Base-by-base conservation (phyloP, 2,329 filamentous ascomycete genomes). In the Fusarium robinianum region DNA sequence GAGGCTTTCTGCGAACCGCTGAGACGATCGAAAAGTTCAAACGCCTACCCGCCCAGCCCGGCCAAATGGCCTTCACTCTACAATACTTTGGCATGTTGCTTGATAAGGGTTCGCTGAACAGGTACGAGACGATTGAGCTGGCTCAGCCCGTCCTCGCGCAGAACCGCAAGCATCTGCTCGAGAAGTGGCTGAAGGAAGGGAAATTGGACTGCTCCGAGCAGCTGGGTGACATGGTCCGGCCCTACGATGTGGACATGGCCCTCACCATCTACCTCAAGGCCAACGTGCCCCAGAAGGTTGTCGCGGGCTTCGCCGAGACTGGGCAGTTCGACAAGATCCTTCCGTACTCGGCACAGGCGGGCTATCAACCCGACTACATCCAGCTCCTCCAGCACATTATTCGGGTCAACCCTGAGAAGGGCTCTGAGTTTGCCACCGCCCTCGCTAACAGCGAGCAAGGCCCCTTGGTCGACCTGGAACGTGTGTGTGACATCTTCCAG, bases 11-110 rank as follows among this genome's bases (percentile, higher is more conserved):
- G 41, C 88, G 94, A 57, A 97, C 92, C 3, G 80, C 89, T 15
- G 89, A 96, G 64, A 99, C 94, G 6, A 97, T 99, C 66, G 91
- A 96, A 72, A 85, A 88, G 60, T 95, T 99, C 75, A 97, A 97
- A 81, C 83, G 81, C 42, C 78, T 95, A 11, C 89, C 90, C 10
- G 81, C 85, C 50, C 83, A 88, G 58, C 85, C 85, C 22, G 89
- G 90, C 30, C 88, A 95, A 67, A 89, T 99, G 73, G 95, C 94
- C 2, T 85, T 90, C 59, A 96, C 96, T 47, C 78, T 99, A 39
- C 94, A 97, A 67, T 99, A 99, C 72, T 99, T 99, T 60, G 94
- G 94, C 51, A 90, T 96, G 81, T 79, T 99, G 29, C 79, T 99
- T 22, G 95, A 99, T 68, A 96, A 99, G 80, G 92, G 94, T 46